These are phyloP conservation scores for Coniochaeta hoffmannii DNA, from an alignment of 2,329 filamentous ascomycete genomes.

Conservation along the genomic window DNA sequence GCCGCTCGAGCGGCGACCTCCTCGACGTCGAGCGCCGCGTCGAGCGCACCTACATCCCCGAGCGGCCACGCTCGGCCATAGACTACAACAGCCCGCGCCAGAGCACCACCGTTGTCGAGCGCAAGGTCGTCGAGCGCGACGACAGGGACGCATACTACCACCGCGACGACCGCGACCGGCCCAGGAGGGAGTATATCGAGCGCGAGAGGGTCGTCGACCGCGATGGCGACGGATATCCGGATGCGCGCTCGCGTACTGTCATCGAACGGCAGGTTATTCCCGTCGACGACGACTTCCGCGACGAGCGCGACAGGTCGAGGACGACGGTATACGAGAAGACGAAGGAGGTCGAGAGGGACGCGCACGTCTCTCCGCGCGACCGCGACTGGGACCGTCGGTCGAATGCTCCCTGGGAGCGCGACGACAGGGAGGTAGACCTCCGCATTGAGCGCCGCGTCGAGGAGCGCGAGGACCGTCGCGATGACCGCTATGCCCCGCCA, in stretches of 20 bases:
- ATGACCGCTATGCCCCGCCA: conserved; percentile 20
- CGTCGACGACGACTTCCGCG: conserved; percentile 25
- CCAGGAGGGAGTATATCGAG: not conserved
- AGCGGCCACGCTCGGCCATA: conserved; percentile 44
- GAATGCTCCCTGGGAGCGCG: conserved; percentile 22
- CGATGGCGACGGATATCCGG: conserved; percentile 7
- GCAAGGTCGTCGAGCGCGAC: conserved; percentile 20
- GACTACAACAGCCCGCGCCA: conserved; percentile 5
- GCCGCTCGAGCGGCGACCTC: conserved; percentile 29
- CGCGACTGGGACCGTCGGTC: conserved; percentile 26
- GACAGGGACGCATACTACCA: conserved; percentile 15
- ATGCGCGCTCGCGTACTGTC: conserved; percentile 14
- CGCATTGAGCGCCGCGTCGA: conserved; percentile 47
- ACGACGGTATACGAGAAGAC: conserved; percentile 35
- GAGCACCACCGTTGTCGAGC: conserved; percentile 18
- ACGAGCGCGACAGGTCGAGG: conserved; percentile 22
- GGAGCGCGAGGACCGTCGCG: conserved; percentile 37
- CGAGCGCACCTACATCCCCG: conserved; percentile 33
- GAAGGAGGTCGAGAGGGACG: conserved; percentile 31
- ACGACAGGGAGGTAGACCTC: conserved; percentile 31
- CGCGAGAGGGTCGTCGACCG: conserved; percentile 10
- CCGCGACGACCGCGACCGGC: conserved; percentile 11
- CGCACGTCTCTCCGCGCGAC: conserved; percentile 17
- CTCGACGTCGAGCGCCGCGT: conserved; percentile 34
- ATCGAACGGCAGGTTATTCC: conserved; percentile 25